Base-by-base conservation (phyloP, 2,329 filamentous ascomycete species). In the Aspergillus ibericus region DNA sequence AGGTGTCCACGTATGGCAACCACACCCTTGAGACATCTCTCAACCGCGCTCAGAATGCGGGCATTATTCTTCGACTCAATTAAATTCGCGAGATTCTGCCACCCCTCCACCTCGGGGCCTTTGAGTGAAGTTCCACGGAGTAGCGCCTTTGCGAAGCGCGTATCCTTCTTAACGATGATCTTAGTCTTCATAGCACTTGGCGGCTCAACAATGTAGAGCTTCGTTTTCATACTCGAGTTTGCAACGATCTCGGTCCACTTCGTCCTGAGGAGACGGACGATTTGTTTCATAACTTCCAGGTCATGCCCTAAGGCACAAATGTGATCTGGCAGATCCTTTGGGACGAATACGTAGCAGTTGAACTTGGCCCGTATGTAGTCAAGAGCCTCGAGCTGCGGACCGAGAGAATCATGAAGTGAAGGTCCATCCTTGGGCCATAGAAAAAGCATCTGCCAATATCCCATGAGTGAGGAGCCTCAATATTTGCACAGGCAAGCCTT, bases 351-450 rank as follows among this genome's bases (percentile, higher is more conserved):
- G 59, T 77, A 70, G 56, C 75, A 80, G 4, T 68, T 67, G 50
- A 69, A 74, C 22, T 72, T 71, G 34, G 70, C 69, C 4, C 81
- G 75, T 12, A 83, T 73, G 6, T 66, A 62, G 61, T 83, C 81
- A 4, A 83, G 70, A 5, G 70, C 72, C 63, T 82, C 78, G 8
- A 76, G 70, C 35, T 74, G 72, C 9, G 61, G 55, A 1, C 80
- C 80, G 12, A 83, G 69, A 10, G 75, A 67, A 10, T 77, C 71
- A 12, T 74, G 67, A 2, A 79, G 66, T 0, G 73, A 67, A 35
- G 77, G 75, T 5, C 81, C 78, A 32, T 77, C 68, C 1, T 66
- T 60, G 3, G 80, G 80, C 81, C 80, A 82, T 18, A 77, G 64
- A 53, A 81, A 81, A 1, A 73, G 63, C 13, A 79, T 69, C 67